Percentiles rank a stretch among this genome's conserved stretches.
phyloP scores from a whole-genome alignment of 345 rosid species.

The Bretschneidera sinensis region DNA sequence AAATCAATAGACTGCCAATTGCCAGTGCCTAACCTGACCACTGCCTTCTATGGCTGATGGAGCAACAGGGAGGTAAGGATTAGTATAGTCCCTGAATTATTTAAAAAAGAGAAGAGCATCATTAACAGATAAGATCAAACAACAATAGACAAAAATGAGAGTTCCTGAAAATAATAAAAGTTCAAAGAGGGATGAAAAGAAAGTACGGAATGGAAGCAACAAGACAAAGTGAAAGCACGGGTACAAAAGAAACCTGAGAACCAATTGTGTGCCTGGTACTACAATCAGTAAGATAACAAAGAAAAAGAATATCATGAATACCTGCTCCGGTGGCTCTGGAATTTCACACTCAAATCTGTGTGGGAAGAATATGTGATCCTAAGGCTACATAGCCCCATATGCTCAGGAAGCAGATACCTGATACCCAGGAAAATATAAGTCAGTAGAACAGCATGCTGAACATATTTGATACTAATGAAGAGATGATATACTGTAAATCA shows the following conservation, averaged over 20 bases:
- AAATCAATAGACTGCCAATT: too few relatives aligned
- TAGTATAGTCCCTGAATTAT: conserved; percentile 84
- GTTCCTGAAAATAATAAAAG: not conserved
- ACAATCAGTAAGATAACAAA: conserved; percentile 5
- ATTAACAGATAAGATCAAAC: too few relatives aligned
- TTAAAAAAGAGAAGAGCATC: conserved; percentile 5
- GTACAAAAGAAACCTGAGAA: not conserved
- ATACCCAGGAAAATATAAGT: conserved; percentile 15
- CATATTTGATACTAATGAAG: not conserved
- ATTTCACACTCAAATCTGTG: conserved; percentile 96
- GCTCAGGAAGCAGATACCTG: conserved; percentile 88
- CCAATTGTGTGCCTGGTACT: not conserved
- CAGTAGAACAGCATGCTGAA: not conserved
- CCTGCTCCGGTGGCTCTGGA: conserved; percentile 99
- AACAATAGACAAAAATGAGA: not conserved
- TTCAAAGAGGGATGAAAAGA: not conserved
- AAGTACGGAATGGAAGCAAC: not conserved
- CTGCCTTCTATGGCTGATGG: conserved; percentile 93
- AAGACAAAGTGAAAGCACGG: too few relatives aligned
- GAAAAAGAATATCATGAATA: conserved; percentile 18
- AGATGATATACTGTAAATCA: not conserved
- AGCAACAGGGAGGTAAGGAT: conserved; percentile 93
- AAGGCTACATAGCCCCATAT: conserved; percentile 68
- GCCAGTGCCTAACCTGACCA: conserved; percentile 49
- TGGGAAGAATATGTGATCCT: conserved; percentile 98